Evolutionary conservation across 1,139 yeast species (phyloP), one percentile per base, ranked within the genome.

Genomic region (Wickerhamomyces sp.): DNA sequence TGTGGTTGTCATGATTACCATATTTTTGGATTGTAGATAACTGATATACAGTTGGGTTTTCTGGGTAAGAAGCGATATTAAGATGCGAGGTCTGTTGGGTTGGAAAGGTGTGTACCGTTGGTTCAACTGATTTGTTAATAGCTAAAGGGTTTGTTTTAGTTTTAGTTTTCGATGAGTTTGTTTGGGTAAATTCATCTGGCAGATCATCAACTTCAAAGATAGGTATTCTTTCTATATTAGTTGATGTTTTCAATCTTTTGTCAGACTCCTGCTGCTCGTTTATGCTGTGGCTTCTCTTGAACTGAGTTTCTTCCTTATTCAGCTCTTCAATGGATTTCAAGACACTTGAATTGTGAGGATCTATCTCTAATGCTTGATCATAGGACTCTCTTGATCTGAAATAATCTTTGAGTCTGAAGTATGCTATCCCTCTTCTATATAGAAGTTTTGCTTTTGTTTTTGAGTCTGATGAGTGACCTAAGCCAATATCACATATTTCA

Each of bases 401-500:
- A 3, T 51, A 36, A 4, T 64, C 58, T 1, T 65, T 61, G 34
- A 70, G 52, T 1, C 65, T 64, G 24, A 61, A 58, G 33, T 68
- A 58, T 0, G 82, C 78, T 3, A 68, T 42, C 0, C 83, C 81
- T 40, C 68, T 65, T 37, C 96, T 67, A 66, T 74, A 85, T 5
- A 68, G 56, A 2, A 85, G 60, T 55, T 87, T 87, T 6, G 71
- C 60, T 31, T 51, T 53, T 0, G 75, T 63, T 31, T 61, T 60
- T 1, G 40, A 38, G 7, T 51, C 53, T 14, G 43, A 39, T 8
- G 47, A 35, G 1, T 41, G 33, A 1, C 53, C 55, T 26, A 88
- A 60, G 0, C 95, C 92, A 7, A 56, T 54, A 18, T 74, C 68
- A 47, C 90, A 76, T 54, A 83, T 88, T 15, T 63, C 61, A 12